Evolutionary conservation across 352 stramenopile genomes (phyloP), one percentile per base, ranked within the genome.

Genomic region (Pythium sp.): DNA sequence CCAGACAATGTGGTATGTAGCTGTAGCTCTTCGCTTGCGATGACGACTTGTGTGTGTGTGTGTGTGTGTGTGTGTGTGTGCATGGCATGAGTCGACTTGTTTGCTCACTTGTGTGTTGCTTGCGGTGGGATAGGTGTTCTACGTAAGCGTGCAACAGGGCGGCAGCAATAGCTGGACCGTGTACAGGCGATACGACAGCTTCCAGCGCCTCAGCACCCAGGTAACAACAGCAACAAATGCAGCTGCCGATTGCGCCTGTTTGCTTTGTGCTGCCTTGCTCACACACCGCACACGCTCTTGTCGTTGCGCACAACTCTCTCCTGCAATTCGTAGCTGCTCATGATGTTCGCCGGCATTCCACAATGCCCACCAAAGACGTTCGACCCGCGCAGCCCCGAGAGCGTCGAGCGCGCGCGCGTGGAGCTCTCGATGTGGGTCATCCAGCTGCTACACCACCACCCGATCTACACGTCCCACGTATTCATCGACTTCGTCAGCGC

Each of bases 351-450:
- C n/a, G 75, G 84, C 38, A 76, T 93, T 18, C 87, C 85, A 28
- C 65, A 72, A 28, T 93, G 85, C 63, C 87, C 87, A 26, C 70
- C 76, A 14, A 72, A 69, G 24, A 76, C 74, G 49, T 87, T 90
- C 46, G 84, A 95, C 67, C 7, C 85, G 61, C 79, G 80, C 66
- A 90, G 80, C 67, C 77, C 83, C 3, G 82, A 92, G 49, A 90
- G 72, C 64, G 67, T 92, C 28, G 87, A 93, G 75, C 90, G 90
- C 68, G 77, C 79, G 38, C 84, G 85, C 36, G 75, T 86, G 53
- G 87, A 93, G 38, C 66, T 95, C 62, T 84, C 74, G 30, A 89
- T 92, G 76, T 95, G 87, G 87, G 74, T 95, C 47, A 85, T 90
- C 76, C 86, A 93, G 69, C 73, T 95, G 14, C 71, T 93, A 58